phyloP scores from a whole-genome alignment of 1,284 basidiomycete species.

The Puccinia horiana region DNA sequence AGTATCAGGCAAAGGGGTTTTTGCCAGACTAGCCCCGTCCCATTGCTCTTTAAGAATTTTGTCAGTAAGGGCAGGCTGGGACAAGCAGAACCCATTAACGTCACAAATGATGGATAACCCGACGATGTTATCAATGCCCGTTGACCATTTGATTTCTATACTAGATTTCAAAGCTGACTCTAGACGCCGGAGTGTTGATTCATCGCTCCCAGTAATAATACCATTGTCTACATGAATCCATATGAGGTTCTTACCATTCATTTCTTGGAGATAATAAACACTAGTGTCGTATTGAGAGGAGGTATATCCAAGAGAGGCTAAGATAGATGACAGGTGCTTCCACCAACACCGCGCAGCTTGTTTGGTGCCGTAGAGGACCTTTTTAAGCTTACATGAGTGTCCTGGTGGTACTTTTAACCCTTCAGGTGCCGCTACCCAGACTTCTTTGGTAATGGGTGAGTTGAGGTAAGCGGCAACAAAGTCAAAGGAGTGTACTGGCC shows the following conservation, averaged over 20 bases:
- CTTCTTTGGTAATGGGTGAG: background rate
- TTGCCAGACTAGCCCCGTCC: background rate
- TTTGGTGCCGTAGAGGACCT: constrained; percentile 14
- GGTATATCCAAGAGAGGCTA: constrained; percentile 4
- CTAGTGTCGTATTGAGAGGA: background rate
- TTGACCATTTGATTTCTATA: constrained; percentile 11
- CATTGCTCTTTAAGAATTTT: background rate
- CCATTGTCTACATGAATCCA: constrained; percentile 21
- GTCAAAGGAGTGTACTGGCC: constrained; percentile 19
- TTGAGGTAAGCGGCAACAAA: constrained; percentile 9
- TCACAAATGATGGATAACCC: background rate
- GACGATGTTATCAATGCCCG: background rate
- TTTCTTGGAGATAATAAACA: background rate
- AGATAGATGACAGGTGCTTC: background rate
- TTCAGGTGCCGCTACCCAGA: constrained; percentile 2
- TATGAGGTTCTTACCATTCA: background rate
- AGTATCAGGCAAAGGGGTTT: background rate
- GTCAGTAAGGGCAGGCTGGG: background rate
- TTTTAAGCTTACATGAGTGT: background rate
- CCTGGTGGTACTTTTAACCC: background rate
- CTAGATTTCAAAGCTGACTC: background rate
- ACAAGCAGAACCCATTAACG: background rate
- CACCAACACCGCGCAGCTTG: constrained; percentile 27
- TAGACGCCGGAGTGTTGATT: background rate
- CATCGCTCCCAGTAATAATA: background rate